phyloP scores from a whole-genome alignment of 2,329 filamentous ascomycete genomes.

The Furcasterigmium sp. region DNA sequence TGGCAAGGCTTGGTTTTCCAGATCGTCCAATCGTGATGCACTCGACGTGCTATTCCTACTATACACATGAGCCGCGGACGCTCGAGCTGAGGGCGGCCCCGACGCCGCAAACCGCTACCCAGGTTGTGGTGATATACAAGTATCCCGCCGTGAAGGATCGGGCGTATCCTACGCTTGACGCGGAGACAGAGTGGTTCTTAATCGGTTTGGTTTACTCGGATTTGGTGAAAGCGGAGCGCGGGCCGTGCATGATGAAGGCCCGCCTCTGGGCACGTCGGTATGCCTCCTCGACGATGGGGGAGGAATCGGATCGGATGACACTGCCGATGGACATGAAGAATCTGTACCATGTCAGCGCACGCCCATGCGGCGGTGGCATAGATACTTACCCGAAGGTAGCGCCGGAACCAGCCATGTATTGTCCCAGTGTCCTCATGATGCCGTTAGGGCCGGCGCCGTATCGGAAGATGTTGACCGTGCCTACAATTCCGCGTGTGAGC shows the following conservation, averaged over 20 bases:
- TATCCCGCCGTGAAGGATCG: no score
- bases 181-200: no score
- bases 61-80: neutral
- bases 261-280: conserved; percentile 70
- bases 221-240: conserved; percentile 20
- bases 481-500: conserved; percentile 36
- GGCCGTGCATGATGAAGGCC: conserved; percentile 59
- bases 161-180: no score
- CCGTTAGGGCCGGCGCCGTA: conserved; percentile 92
- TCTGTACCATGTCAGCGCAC: conserved; percentile 35
- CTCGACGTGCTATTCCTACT: neutral
- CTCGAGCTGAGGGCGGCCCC: neutral
- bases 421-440: conserved; percentile 87
- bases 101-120: neutral
- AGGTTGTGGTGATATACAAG: neutral
- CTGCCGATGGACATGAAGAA: conserved; percentile 99
- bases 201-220: no score
- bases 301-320: conserved; percentile 84
- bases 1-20: neutral
- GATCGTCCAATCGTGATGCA: neutral
- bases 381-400: conserved; percentile 81
- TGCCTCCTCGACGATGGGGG: conserved; percentile 67
- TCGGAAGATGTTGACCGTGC: conserved; percentile 89
- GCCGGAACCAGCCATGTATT: conserved; percentile 94
- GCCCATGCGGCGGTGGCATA: neutral